Evolutionary conservation across 805 yeast genomes (phyloP).

Genomic region (Kodamaea lidongshanica): DNA sequence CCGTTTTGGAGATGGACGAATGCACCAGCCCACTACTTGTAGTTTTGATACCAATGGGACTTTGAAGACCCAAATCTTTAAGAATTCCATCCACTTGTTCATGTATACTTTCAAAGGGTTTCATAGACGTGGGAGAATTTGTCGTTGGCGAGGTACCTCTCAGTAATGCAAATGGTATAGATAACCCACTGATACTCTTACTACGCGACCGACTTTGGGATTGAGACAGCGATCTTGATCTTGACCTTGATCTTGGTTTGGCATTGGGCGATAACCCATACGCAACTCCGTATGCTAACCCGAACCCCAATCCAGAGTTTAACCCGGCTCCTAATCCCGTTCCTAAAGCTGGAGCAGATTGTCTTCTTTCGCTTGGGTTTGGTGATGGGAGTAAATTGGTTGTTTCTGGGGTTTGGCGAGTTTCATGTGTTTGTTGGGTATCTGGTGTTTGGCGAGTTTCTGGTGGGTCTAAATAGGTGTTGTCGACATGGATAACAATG

Average conservation of each 20-base stretch:
- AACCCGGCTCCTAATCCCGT: too few relatives aligned
- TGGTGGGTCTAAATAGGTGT: too few relatives aligned
- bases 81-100: conserved; percentile 25
- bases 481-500: too few relatives aligned
- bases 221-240: conserved; percentile 9
- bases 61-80: conserved; percentile 36
- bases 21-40: conserved; percentile 16
- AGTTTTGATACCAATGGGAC: conserved; percentile 32
- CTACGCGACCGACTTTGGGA: conserved; percentile 8
- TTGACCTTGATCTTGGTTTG: too few relatives aligned
- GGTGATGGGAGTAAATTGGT: background rate
- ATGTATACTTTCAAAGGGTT: conserved; percentile 16
- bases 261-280: conserved; percentile 8
- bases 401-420: conserved; percentile 4
- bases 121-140: conserved; percentile 1
- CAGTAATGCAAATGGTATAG: conserved; percentile 2
- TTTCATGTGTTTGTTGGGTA: too few relatives aligned
- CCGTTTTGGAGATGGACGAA: conserved; percentile 22
- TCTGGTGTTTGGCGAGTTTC: too few relatives aligned
- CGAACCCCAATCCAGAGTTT: background rate
- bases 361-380: conserved; percentile 1
- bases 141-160: conserved; percentile 3
- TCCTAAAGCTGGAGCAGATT: background rate
- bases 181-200: conserved; percentile 1
- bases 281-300: conserved; percentile 1